Evolutionary conservation across 495 filamentous ascomycete species (phyloP), one percentile per base, ranked within the genome.

Genomic region (Hamigera avellanea): DNA sequence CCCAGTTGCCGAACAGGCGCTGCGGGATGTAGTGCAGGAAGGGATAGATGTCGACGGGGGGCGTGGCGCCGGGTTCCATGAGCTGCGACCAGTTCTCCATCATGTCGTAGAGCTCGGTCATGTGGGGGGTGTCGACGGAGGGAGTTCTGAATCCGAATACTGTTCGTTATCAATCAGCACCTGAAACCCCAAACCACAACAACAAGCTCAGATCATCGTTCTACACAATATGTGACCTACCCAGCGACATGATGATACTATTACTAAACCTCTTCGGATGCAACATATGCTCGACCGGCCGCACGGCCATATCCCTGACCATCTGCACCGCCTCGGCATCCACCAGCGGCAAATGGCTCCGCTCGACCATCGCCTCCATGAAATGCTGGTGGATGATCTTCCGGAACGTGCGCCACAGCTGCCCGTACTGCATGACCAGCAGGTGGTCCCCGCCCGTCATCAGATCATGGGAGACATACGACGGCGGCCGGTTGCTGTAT

Each of bases 21-120:
- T 73, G 45, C 0, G 70, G 70, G 9, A 73, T 30, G 2, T 34
- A 48, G 16, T 64, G 54, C 17, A 74, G 38, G 10, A 59, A 45
- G 2, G 69, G 67, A 32, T 60, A 67, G 9, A 62, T 47, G 36
- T 73, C 68, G 0, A 73, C 61, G 3, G 70, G 69, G 0, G 70
- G 70, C 7, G 64, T 72, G 1, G 62, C 61, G 8, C 69, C 70
- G 0, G 55, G 32, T 39, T 72, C 68, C 43, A 68, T 62, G 1
- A 71, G 43, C 36, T 54, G 40, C 12, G 62, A 59, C 63, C 62
- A 72, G 7, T 57, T 45, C n/a, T 68, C 62, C 63, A 73, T 64
- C 7, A 73, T 23, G 13, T 52, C 15, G 43, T 66, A 69, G 4
- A 74, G 55, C 13, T 56, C 41, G 1, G 37, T 43, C 56, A 72